These are phyloP conservation scores for Hansfordia pulvinata DNA, from an alignment of 2,329 filamentous ascomycete species.

Conservation along the genomic window DNA sequence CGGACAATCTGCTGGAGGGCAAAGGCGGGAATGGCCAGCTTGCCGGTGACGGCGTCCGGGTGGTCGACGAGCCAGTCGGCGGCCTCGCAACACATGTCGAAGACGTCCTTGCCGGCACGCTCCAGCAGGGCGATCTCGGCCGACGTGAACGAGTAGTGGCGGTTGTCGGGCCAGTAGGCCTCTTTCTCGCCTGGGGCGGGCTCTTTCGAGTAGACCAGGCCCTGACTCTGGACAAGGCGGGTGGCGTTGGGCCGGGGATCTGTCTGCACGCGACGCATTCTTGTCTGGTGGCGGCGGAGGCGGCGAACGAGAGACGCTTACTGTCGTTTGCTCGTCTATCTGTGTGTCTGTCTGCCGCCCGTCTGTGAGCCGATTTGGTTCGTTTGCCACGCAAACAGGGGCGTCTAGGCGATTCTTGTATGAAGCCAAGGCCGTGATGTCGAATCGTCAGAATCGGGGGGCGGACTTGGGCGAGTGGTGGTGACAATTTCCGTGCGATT, in stretches of 20 bases:
- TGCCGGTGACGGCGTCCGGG: constrained; percentile 3
- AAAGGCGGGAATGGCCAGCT: constrained; percentile 4
- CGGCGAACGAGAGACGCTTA: no score
- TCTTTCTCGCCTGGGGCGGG: no score
- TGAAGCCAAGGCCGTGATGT: no score
- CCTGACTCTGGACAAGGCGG: constrained; percentile 2
- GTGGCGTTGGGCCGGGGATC: constrained; percentile 2
- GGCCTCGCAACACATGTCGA: constrained; percentile 6
- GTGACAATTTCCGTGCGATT: no score
- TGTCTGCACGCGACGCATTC: constrained; percentile 1
- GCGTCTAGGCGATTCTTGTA: no score
- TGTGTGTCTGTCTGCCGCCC: no score
- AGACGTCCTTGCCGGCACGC: constrained; percentile 3
- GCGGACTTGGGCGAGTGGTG: no score
- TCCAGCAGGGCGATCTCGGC: constrained; percentile 3
- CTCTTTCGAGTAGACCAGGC: constrained; percentile 1
- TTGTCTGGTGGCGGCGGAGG: no score
- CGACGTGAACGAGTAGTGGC: constrained; percentile 4
- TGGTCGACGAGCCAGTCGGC: constrained; percentile 4
- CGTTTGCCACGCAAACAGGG: no score
- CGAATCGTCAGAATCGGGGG: no score
- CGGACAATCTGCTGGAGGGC: constrained; percentile 2
- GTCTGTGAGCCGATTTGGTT: no score
- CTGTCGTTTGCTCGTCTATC: no score
- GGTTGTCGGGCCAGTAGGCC: constrained; percentile 4